These are phyloP conservation scores for Colletotrichum sp. DNA, from an alignment of 2,329 filamentous ascomycete genomes.

Conservation along the genomic window DNA sequence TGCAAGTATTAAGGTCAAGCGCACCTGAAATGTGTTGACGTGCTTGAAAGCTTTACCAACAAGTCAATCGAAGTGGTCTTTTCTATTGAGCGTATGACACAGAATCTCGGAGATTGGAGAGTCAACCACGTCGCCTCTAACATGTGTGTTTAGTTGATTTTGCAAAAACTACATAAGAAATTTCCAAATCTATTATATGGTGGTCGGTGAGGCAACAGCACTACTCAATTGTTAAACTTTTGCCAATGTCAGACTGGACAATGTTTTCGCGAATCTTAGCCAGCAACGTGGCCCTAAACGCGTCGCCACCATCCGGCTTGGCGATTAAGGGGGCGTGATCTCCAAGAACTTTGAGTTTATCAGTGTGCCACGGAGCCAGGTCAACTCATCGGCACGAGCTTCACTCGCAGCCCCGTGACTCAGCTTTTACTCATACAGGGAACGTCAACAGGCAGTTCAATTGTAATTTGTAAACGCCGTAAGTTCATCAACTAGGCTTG, in stretches of 20 bases:
- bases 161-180: not conserved
- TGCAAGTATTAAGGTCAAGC: not conserved
- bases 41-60: not conserved
- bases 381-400: not conserved
- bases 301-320: not conserved
- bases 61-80: not conserved
- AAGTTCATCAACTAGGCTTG: not conserved
- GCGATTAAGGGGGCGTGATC: not conserved
- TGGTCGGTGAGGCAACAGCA: not conserved
- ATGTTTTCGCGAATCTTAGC: not conserved
- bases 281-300: not conserved
- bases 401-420: conserved; percentile 31
- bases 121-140: not conserved
- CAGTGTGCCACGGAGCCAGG: not conserved
- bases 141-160: not conserved
- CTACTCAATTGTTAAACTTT: not conserved
- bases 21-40: not conserved
- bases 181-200: not conserved
- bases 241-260: not conserved
- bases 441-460: not conserved
- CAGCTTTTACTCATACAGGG: not conserved
- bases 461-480: not conserved
- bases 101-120: not conserved
- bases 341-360: not conserved
- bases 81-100: not conserved